These are phyloP conservation scores for Capsicum chinense DNA, from an alignment of 257 asterid species.

Conservation along the genomic window DNA sequence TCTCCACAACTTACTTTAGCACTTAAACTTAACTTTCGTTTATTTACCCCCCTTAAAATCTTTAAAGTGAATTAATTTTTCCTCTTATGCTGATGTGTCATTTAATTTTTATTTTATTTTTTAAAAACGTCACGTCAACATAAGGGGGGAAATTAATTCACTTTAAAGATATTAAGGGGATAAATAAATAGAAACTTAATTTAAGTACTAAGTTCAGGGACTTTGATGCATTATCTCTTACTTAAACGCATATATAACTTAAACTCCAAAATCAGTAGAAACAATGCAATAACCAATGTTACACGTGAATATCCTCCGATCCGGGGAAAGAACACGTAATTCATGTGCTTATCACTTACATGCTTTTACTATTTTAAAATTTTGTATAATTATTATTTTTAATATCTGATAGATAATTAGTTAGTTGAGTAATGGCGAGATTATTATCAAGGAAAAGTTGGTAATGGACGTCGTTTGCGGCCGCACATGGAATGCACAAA, in stretches of 20 bases:
- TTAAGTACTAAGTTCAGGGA: too few relatives aligned
- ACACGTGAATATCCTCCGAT: background rate
- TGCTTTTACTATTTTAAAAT: background rate
- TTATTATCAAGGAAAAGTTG: background rate
- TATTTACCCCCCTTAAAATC: too few relatives aligned
- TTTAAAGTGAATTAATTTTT: too few relatives aligned
- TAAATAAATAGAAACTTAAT: too few relatives aligned
- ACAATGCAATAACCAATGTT: background rate
- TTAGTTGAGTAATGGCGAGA: background rate
- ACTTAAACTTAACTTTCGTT: too few relatives aligned
- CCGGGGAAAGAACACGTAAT: background rate
- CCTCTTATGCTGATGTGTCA: too few relatives aligned
- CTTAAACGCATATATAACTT: background rate
- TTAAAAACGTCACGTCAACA: too few relatives aligned
- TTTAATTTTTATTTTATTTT: too few relatives aligned
- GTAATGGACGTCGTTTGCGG: conserved; percentile 17
- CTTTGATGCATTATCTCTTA: background rate
- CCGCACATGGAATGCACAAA: conserved; percentile 1
- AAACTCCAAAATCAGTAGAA: background rate
- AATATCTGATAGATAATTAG: background rate
- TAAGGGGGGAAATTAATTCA: too few relatives aligned
- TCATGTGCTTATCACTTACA: conserved; percentile 3
- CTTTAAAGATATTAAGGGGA: too few relatives aligned
- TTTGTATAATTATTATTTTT: background rate
- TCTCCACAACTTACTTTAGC: too few relatives aligned